Evolutionary conservation across 768 basidiomycete species (phyloP).

Genomic region (Phylloporus sp.): DNA sequence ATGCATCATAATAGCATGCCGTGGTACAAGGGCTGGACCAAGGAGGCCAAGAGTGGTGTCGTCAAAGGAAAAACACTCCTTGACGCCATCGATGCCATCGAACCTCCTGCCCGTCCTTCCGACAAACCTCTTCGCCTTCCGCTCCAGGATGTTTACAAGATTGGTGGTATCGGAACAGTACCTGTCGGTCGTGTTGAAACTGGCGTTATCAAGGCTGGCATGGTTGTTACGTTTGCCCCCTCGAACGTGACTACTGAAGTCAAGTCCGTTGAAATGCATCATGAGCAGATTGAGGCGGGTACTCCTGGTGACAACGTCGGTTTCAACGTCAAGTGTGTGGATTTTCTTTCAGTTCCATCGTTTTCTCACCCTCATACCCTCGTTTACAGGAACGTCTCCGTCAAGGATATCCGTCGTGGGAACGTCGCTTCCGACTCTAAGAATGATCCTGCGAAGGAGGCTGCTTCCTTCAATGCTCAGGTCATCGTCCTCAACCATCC

Average conservation of each 20-base stretch:
- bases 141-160: conserved; percentile 99
- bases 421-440: conserved; percentile 99
- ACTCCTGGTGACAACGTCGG: conserved; percentile 98
- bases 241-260: conserved; percentile 99
- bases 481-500: conserved; percentile 99
- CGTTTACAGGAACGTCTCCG: conserved; percentile 85
- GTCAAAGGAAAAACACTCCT: conserved; percentile 99
- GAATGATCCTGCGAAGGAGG: conserved; percentile 99
- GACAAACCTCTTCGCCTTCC: conserved; percentile 99
- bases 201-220: conserved; percentile 99
- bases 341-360: conserved; percentile 3
- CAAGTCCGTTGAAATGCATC: conserved; percentile 99
- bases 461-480: conserved; percentile 98
- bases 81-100: conserved; percentile 99
- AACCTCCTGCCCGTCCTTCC: conserved; percentile 92
- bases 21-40: conserved; percentile 99
- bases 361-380: conserved; percentile 6
- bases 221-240: conserved; percentile 97
- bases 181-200: conserved; percentile 99
- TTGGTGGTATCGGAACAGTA: conserved; percentile 99
- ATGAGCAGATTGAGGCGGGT: conserved; percentile 95
- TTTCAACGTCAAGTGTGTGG: conserved; percentile 90
- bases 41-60: conserved; percentile 89
- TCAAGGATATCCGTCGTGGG: conserved; percentile 99
- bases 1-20: conserved; percentile 63